phyloP scores from a whole-genome alignment of 2,329 filamentous ascomycete species.

The Coniochaeta sp. region DNA sequence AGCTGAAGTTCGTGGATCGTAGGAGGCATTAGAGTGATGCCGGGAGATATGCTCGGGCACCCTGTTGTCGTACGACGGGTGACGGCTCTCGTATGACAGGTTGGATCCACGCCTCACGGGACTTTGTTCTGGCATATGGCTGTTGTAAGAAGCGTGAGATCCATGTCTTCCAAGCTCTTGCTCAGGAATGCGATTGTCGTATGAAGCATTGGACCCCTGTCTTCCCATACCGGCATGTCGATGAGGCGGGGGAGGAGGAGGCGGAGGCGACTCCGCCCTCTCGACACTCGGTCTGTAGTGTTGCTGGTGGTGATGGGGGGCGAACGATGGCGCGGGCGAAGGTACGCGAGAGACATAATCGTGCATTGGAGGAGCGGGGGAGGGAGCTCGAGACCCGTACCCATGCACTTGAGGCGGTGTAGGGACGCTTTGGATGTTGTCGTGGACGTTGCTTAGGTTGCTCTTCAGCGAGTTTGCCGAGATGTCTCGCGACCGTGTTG shows the following conservation, averaged over 20 bases:
- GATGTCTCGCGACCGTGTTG: slow-evolving; percentile 28
- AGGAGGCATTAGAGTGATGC: slow-evolving; percentile 11
- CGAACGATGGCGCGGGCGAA: slow-evolving; percentile 31
- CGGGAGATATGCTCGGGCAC: slow-evolving; percentile 2
- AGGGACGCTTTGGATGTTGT: slow-evolving; percentile 18
- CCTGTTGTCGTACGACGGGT: slow-evolving; percentile 24
- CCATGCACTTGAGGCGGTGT: slow-evolving; percentile 21
- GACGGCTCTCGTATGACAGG: slow-evolving; percentile 7
- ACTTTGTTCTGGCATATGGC: slow-evolving; percentile 3
- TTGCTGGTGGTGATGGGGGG: slow-evolving; percentile 19
- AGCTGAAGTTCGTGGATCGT: slow-evolving; percentile 1
- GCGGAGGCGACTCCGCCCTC: slow-evolving; percentile 56
- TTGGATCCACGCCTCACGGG: slow-evolving; percentile 10
- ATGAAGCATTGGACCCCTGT: slow-evolving; percentile 23
- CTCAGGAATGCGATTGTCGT: slow-evolving; percentile 12
- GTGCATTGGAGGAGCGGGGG: slow-evolving; percentile 25
- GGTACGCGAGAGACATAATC: slow-evolving; percentile 9
- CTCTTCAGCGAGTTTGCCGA: slow-evolving; percentile 30
- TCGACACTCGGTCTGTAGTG: slow-evolving; percentile 17
- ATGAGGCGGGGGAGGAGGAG: slow-evolving; percentile 76
- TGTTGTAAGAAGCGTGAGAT: slow-evolving; percentile 29
- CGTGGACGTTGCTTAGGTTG: slow-evolving; percentile 9
- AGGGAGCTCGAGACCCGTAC: slow-evolving; percentile 27
- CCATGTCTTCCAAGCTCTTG: slow-evolving; percentile 21
- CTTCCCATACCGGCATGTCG: slow-evolving; percentile 24